Evolutionary conservation across 495 filamentous ascomycete genomes (phyloP).

Genomic region (Pseudomonodictys pantanalensis): DNA sequence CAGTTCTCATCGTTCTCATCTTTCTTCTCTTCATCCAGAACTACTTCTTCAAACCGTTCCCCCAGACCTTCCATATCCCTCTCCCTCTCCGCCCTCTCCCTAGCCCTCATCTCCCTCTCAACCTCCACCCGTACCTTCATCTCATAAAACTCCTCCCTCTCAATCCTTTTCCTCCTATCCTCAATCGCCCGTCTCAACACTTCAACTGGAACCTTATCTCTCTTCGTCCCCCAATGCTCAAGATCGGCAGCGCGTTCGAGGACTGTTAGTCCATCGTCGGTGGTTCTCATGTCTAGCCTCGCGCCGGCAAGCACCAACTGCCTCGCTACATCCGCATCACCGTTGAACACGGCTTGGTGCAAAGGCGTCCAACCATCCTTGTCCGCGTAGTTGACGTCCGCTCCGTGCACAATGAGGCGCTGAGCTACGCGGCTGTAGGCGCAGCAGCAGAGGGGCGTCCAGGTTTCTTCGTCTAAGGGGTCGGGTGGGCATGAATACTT

Average conservation of each 20-base stretch:
- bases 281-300: slow-evolving; percentile 6
- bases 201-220: not conserved
- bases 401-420: slow-evolving; percentile 7
- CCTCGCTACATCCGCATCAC: not conserved
- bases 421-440: not conserved
- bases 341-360: slow-evolving; percentile 10
- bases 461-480: slow-evolving; percentile 15
- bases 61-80: not conserved
- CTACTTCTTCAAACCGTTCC: not conserved
- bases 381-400: slow-evolving; percentile 17
- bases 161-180: not conserved
- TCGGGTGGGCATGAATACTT: not conserved
- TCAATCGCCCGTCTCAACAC: not conserved
- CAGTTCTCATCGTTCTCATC: too few relatives aligned
- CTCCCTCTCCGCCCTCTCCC: slow-evolving; percentile 42
- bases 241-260: slow-evolving; percentile 5
- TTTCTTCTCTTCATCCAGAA: too few relatives aligned
- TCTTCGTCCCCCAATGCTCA: not conserved
- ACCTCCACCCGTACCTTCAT: not conserved
- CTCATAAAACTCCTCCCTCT: not conserved
- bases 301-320: slow-evolving; percentile 4
- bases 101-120: slow-evolving; percentile 48
- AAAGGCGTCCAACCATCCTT: slow-evolving; percentile 14
- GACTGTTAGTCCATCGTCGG: slow-evolving; percentile 20
- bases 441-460: slow-evolving; percentile 24